phyloP scores from a whole-genome alignment of 495 filamentous ascomycete species.

The Amphirosellinia nigrospora region DNA sequence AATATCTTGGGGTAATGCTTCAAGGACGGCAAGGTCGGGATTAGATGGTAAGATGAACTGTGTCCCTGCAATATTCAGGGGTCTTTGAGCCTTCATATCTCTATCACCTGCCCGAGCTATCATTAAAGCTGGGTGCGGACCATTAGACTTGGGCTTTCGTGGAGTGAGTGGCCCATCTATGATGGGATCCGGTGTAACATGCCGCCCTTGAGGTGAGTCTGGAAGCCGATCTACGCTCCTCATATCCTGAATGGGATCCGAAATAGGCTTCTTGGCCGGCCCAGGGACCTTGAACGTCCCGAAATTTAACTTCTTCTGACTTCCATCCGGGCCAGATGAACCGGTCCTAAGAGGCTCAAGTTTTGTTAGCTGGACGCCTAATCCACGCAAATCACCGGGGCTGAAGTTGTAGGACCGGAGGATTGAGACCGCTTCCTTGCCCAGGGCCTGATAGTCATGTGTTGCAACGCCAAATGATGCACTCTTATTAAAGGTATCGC shows the following conservation, averaged over 20 bases:
- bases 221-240: conserved; percentile 29
- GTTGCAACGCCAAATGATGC: conserved; percentile 81
- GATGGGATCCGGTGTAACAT: conserved; percentile 44
- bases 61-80: conserved; percentile 79
- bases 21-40: conserved; percentile 74
- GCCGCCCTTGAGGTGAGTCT: conserved; percentile 56
- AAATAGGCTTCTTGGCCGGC: conserved; percentile 40
- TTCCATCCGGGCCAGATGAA: conserved; percentile 55
- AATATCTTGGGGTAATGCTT: conserved; percentile 81
- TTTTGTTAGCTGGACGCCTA: conserved; percentile 92
- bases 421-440: conserved; percentile 82
- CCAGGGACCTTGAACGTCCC: conserved; percentile 29
- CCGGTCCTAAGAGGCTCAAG: conserved; percentile 74
- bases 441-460: conserved; percentile 69
- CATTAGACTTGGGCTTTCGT: conserved; percentile 57
- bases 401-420: conserved; percentile 81
- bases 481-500: conserved; percentile 91
- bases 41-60: conserved; percentile 88
- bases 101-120: conserved; percentile 59
- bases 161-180: conserved; percentile 64
- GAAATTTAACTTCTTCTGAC: conserved; percentile 64
- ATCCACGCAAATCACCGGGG: conserved; percentile 85
- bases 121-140: conserved; percentile 58
- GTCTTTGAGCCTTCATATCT: conserved; percentile 64
- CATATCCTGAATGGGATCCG: conserved; percentile 34